These are phyloP conservation scores for Verticillium albo-atrum DNA, from an alignment of 2,329 filamentous ascomycete species.

Conservation along the genomic window DNA sequence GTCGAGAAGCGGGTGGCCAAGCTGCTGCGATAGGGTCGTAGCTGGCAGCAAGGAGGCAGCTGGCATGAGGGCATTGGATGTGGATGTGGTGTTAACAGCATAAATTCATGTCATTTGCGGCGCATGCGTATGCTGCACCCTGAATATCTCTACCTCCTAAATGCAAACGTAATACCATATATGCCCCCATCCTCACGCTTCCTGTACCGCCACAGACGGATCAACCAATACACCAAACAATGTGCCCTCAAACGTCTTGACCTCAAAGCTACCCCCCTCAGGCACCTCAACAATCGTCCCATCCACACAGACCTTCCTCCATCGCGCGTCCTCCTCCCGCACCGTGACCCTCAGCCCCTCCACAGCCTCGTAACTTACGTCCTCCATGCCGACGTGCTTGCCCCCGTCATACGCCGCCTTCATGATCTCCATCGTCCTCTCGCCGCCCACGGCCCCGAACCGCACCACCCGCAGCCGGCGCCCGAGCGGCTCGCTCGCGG, in stretches of 20 bases:
- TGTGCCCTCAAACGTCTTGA: conserved; percentile 44
- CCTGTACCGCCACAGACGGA: neutral
- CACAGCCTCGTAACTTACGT: conserved; percentile 68
- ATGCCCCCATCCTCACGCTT: no score
- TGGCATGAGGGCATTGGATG: neutral
- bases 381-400: conserved; percentile 49
- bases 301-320: conserved; percentile 88
- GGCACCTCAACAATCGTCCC: conserved; percentile 79
- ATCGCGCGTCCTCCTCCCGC: conserved; percentile 62
- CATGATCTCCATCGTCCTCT: conserved; percentile 75
- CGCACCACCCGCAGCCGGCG: conserved; percentile 67
- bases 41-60: no score
- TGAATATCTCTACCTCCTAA: no score
- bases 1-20: conserved; percentile 55
- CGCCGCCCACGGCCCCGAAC: conserved; percentile 63
- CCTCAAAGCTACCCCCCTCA: conserved; percentile 64
- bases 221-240: conserved; percentile 41
- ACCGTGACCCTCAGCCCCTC: conserved; percentile 64
- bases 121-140: neutral
- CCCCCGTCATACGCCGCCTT: conserved; percentile 55
- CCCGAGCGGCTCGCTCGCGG: conserved; percentile 64
- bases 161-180: no score
- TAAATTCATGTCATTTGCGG: neutral
- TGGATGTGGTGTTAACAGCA: neutral
- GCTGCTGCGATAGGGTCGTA: conserved; percentile 27